Base-by-base conservation (phyloP, 148 eudicot species). In the Chenopodium quinoa region DNA sequence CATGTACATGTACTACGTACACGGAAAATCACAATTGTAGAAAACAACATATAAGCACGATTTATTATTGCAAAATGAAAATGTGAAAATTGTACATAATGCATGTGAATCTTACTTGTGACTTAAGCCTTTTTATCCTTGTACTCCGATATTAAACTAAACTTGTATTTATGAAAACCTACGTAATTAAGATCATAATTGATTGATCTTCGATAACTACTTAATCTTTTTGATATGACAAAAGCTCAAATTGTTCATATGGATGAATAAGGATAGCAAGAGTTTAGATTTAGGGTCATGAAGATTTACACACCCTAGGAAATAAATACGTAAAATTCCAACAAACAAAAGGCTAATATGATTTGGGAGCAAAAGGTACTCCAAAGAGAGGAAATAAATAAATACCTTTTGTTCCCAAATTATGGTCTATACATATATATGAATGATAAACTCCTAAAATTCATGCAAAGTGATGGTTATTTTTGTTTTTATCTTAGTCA, bases 381-480 rank as follows among this genome's bases (percentile, higher is more conserved):
- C 27, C 27, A 27, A 27, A 27, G 27, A 27, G 27, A 27, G 27
- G 27, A 27, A 27, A 27, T 27, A 27, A 27, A 27, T 27, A 27
- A 27, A 27, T 9, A 29, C 5, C 16, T 29, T 11, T 25, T 27
- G 34, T 19, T 66, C 29, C 56, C 32, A 63, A 27, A 20, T 77
- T 31, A 52, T 77, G 20, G 10, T 63, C 79, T 10, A 1, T 50
- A 40, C 44, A 40, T 40, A 5, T 40, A 40, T 40, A 40, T 40
- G 44, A 40, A 40, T 7, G 62, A 54, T 75, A 65, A 25, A 31
- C 75, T 71, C 71, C 44, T 72, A 80, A 60, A 44, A 60, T 71
- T 75, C 44, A 72, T 23, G 77, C 77, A 62, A 79, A 80, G 27
- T 80, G 78, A 34, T 62, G 34, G 72, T 46, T 64, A 80, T 44